Evolutionary conservation across 1,139 yeast species (phyloP).

Genomic region (Saccharomycopsis hybrid): DNA sequence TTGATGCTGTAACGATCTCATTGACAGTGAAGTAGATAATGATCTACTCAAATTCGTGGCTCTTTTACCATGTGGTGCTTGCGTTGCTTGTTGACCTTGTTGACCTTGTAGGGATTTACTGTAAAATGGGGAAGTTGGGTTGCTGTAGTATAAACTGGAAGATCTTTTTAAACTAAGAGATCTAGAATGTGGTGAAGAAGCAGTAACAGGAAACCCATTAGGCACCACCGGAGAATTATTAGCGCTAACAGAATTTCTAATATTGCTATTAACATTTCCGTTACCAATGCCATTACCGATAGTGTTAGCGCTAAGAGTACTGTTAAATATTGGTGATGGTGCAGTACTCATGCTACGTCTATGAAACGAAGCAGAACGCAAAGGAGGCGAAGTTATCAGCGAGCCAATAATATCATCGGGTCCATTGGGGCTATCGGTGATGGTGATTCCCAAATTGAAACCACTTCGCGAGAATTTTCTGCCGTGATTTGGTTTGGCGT

Average conservation of each 20-base stretch:
- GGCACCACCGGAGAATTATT: constrained; percentile 12
- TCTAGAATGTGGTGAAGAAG: background rate
- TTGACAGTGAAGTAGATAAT: background rate
- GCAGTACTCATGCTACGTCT: background rate
- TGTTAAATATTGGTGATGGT: constrained; percentile 1
- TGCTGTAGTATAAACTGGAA: constrained; percentile 10
- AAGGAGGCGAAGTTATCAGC: background rate
- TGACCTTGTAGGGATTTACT: background rate
- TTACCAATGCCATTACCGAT: background rate
- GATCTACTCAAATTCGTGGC: background rate
- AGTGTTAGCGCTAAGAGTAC: too few species aligned
- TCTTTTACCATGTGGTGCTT: background rate
- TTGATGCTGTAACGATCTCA: background rate
- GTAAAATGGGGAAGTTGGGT: constrained; percentile 3
- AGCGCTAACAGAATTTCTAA: constrained; percentile 8
- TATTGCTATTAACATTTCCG: background rate
- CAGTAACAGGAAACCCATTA: background rate
- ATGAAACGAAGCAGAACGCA: constrained; percentile 1
- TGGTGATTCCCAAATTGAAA: constrained; percentile 15
- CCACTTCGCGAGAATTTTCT: constrained; percentile 17
- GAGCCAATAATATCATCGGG: background rate
- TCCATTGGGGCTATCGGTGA: constrained; percentile 10
- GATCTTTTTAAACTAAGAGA: constrained; percentile 8
- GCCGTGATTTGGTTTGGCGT: background rate
- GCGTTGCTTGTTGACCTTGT: background rate